Evolutionary conservation across 2,329 filamentous ascomycete genomes (phyloP).

Genomic region (Ascochyta rabiei): DNA sequence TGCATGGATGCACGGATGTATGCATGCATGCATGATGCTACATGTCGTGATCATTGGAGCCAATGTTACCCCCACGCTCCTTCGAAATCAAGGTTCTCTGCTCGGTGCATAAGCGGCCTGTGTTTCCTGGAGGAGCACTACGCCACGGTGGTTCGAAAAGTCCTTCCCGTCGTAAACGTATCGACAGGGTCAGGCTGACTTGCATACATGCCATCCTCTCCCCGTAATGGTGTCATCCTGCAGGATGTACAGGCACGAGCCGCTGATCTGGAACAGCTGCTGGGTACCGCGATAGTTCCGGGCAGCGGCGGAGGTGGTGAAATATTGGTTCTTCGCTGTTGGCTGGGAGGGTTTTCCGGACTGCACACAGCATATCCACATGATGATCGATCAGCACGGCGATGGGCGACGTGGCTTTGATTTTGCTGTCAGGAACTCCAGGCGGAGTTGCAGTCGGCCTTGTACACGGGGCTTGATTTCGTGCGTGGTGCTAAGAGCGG

Average conservation of each 20-base stretch:
- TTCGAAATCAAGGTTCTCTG: not conserved
- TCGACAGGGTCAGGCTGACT: not conserved
- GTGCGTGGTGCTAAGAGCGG: conserved; percentile 2
- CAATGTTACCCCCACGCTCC: not conserved
- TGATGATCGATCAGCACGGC: not conserved
- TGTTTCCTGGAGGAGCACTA: not conserved
- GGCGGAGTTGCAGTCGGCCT: not conserved
- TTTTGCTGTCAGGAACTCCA: not conserved
- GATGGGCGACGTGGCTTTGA: not conserved
- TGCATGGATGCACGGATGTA: too few species aligned
- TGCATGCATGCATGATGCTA: conserved; percentile 1
- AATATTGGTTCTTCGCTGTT: not conserved
- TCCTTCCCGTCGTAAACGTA: not conserved
- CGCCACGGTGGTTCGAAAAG: not conserved
- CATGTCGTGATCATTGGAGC: conserved; percentile 5
- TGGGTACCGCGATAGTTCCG: not conserved
- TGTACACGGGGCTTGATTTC: conserved; percentile 12
- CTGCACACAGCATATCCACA: not conserved
- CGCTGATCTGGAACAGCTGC: conserved; percentile 4
- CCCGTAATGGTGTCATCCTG: conserved; percentile 1
- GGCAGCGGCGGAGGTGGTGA: not conserved
- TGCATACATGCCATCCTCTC: not conserved
- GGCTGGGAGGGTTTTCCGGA: not conserved
- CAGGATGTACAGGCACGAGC: conserved; percentile 10
- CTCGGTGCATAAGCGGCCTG: not conserved